A percentile compares a stretch with the other conserved stretches of the same genome.
Conservation (phyloP, 306 rosid species). For the Pueraria montana region DNA sequence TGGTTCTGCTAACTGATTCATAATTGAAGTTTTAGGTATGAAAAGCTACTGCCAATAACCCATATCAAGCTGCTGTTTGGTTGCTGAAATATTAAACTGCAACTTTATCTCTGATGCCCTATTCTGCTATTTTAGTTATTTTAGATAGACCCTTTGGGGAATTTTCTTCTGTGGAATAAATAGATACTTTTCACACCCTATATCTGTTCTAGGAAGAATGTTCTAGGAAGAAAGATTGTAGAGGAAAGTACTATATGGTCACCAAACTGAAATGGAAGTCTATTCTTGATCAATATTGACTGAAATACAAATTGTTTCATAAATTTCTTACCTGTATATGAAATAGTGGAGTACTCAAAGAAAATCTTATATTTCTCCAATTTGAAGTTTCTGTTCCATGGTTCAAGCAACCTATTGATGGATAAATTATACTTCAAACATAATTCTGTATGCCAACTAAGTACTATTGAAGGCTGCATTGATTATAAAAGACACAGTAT, state of each 20-base stretch:
- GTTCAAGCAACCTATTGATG: conserved; percentile 14
- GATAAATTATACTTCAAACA: background rate
- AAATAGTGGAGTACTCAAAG: background rate
- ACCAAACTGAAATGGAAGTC: conserved; percentile 2
- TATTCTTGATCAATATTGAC: background rate
- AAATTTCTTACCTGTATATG: background rate
- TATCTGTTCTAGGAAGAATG: background rate
- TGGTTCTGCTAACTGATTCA: background rate
- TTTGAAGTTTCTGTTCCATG: conserved; percentile 27
- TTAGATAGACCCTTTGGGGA: background rate
- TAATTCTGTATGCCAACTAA: background rate
- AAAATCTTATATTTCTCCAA: background rate
- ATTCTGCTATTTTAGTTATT: background rate
- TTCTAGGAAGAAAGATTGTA: background rate
- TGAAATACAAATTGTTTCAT: background rate
- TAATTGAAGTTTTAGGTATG: background rate
- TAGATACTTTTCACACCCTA: background rate
- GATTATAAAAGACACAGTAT: background rate
- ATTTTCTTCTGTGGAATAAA: background rate
- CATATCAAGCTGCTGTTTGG: background rate
- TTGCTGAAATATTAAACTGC: background rate
- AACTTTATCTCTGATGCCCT: background rate
- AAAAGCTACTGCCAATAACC: conserved; percentile 2
- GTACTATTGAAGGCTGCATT: background rate
- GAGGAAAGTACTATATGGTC: conserved; percentile 1